A percentile compares a stretch with the other conserved stretches of the same genome.
phyloP scores from a whole-genome alignment of 345 rosid species.

The Salix suchowensis region DNA sequence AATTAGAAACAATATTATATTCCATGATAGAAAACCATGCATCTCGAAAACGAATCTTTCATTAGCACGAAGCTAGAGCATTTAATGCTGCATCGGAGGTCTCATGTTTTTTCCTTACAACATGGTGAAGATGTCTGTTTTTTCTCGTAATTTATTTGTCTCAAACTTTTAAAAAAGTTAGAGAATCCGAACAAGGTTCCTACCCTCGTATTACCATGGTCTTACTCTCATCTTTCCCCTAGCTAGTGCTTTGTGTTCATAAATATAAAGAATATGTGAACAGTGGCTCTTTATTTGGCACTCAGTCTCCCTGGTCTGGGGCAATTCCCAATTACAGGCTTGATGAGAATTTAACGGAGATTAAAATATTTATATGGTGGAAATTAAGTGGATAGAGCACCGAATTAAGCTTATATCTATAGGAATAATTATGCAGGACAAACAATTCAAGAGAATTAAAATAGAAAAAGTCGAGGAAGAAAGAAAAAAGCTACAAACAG shows the following conservation, averaged over 20 bases:
- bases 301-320: neutral
- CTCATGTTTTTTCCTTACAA: conserved; percentile 23
- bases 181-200: conserved; percentile 13
- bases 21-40: conserved; percentile 18
- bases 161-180: conserved; percentile 5
- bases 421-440: too few species aligned
- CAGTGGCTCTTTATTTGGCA: neutral
- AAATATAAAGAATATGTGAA: neutral
- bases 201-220: conserved; percentile 7
- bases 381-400: neutral
- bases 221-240: conserved; percentile 18
- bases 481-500: too few species aligned
- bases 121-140: conserved; percentile 58
- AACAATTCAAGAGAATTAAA: too few species aligned
- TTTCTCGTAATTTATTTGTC: conserved; percentile 27
- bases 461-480: too few species aligned
- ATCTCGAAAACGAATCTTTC: conserved; percentile 49
- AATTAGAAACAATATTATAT: neutral
- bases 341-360: neutral
- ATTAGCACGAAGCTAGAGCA: conserved; percentile 35
- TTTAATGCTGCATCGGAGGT: conserved; percentile 50
- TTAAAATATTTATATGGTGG: neutral
- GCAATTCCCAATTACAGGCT: neutral
- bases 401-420: neutral
- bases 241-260: conserved; percentile 35